Percentiles rank a stretch among this genome's conserved stretches.
Evolutionary conservation across 305 asterid species (phyloP).

Genomic region (Fraxinus platypoda): DNA sequence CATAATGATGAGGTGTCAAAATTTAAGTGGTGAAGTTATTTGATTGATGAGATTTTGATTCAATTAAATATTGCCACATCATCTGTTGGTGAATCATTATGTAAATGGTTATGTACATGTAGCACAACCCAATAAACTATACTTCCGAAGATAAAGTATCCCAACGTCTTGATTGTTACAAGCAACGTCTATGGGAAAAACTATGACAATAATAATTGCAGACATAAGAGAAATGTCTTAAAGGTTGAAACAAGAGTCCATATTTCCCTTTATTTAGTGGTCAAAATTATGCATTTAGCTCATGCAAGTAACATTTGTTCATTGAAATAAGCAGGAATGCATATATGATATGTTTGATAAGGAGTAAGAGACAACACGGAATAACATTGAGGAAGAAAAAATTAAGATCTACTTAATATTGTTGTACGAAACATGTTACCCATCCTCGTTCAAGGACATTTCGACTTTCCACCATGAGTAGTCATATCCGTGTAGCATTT

Average conservation of each 20-base stretch:
- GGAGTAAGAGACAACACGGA: not conserved
- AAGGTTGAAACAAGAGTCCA: not conserved
- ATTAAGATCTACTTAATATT: too few relatives aligned
- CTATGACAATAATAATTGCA: not conserved
- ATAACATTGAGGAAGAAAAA: not conserved
- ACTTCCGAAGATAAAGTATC: not conserved
- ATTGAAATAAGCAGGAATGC: not conserved
- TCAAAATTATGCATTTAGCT: not conserved
- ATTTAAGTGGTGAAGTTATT: too few relatives aligned
- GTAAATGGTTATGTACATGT: too few relatives aligned
- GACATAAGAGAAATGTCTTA: not conserved
- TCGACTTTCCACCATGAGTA: slow-evolving; percentile 56
- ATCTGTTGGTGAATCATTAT: too few relatives aligned
- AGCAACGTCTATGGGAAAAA: not conserved
- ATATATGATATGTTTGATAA: not conserved
- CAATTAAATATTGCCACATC: too few relatives aligned
- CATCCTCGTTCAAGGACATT: slow-evolving; percentile 57
- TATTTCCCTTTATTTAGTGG: not conserved
- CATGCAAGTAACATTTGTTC: not conserved
- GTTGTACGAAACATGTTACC: not conserved
- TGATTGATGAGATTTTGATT: too few relatives aligned
- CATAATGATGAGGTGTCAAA: too few relatives aligned
- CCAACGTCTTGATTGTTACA: not conserved
- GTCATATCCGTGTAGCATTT: slow-evolving; percentile 66
- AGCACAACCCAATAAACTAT: too few relatives aligned